phyloP scores from a whole-genome alignment of 495 filamentous ascomycete genomes.

The Pyrenula massariospora region DNA sequence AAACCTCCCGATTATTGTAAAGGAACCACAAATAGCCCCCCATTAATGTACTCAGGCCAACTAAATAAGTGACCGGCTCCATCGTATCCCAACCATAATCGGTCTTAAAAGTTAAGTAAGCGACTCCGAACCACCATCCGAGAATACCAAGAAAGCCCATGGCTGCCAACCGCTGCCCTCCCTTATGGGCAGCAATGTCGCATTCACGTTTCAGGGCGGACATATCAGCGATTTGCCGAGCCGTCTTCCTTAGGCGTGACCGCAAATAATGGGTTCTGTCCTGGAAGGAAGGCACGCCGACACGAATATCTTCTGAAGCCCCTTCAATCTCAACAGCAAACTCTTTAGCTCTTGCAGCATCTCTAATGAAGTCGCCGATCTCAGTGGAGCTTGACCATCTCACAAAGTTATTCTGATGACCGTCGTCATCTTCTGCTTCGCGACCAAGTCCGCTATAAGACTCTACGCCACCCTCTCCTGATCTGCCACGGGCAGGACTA shows the following conservation, averaged over 20 bases:
- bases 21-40: slow-evolving; percentile 89
- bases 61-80: slow-evolving; percentile 84
- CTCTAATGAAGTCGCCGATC: slow-evolving; percentile 89
- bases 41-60: slow-evolving; percentile 72
- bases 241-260: slow-evolving; percentile 58
- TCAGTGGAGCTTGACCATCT: slow-evolving; percentile 88
- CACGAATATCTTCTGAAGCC: slow-evolving; percentile 51
- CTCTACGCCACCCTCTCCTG: slow-evolving; percentile 43
- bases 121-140: slow-evolving; percentile 73
- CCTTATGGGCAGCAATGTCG: slow-evolving; percentile 61
- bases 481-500: slow-evolving; percentile 25
- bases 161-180: slow-evolving; percentile 69
- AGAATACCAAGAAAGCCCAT: slow-evolving; percentile 61
- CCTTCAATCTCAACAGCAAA: slow-evolving; percentile 81
- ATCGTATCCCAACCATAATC: slow-evolving; percentile 80
- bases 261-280: slow-evolving; percentile 84
- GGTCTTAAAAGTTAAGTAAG: slow-evolving; percentile 67
- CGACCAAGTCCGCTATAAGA: slow-evolving; percentile 49
- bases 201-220: slow-evolving; percentile 71
- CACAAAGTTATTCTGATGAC: slow-evolving; percentile 48
- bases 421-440: slow-evolving; percentile 20
- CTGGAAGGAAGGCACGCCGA: slow-evolving; percentile 76
- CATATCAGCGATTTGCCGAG: slow-evolving; percentile 50
- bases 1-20: slow-evolving; percentile 82
- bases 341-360: slow-evolving; percentile 70